Evolutionary conservation across 176 grass and related monocot genomes (phyloP), one percentile per base, ranked within the genome.

Genomic region (Rhipidocladum racemiflorum): DNA sequence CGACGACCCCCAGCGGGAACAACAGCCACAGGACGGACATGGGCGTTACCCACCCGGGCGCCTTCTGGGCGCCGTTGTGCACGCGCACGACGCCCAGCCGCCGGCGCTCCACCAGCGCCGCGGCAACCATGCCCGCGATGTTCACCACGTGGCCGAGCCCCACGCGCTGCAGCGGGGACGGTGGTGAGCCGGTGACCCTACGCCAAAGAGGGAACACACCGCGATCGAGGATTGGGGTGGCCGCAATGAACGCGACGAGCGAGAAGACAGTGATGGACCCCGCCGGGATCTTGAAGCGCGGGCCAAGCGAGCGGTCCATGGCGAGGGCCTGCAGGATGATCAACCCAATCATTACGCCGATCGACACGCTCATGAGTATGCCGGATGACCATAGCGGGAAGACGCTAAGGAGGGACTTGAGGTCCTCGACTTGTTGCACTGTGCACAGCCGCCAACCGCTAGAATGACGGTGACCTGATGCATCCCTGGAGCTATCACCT

Each of bases 11-110:
- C 72, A 93, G 30, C 0, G 91, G 87, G 56, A 87, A 6, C 8
- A 93, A 13, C 24, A 93, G 87, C 91, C 87, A 93, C 16, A 89
- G 0, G 55, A 61, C 91, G 4, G 80, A 87, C 87, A 92, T 87
- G 4, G 91, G 87, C 36, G 84, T 74, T 84, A 80, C 43, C 44
- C 12, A 15, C 44, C 13, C 13, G 3, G 44, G 44, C 12, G 44
- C 44, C 13, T 46, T 13, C 3, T 43, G 9, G 10, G 12, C 44
- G 44, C 44, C 44, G 13, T 43, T 39, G 13, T 89, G 76, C 3
- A 12, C 13, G 28, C 20, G 69, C 61, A 90, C 87, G 21, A 85
- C 28, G 25, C 63, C 30, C 7, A 67, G 59, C 0, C 87, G 76
- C 35, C 46, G 62, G 35, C 69, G 65, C 80, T 92, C 91, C 0